Conservation (phyloP, 306 rosid species). For the Senna siamea region DNA sequence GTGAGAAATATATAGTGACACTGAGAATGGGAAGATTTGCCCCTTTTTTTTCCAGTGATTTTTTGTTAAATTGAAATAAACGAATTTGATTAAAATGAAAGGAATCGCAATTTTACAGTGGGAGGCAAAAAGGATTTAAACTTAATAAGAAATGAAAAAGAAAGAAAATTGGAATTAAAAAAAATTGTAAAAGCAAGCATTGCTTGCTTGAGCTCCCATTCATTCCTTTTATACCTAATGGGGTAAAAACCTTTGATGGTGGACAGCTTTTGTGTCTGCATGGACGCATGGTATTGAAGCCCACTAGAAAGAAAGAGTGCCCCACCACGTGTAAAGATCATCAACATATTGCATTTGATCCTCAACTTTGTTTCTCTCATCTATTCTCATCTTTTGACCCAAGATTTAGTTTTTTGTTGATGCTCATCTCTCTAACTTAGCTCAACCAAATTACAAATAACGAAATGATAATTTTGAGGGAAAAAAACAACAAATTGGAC, state of each 20-base stretch:
- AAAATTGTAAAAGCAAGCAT: neutral
- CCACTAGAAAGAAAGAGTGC: neutral
- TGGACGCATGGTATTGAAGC: constrained; percentile 27
- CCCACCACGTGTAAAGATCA: neutral
- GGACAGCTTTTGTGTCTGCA: constrained; percentile 10
- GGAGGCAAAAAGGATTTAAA: neutral
- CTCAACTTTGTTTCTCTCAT: neutral
- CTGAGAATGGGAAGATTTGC: constrained; percentile 56
- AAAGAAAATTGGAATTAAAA: neutral
- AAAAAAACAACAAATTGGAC: too few relatives aligned
- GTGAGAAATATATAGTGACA: constrained; percentile 69
- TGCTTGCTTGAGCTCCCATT: constrained; percentile 25
- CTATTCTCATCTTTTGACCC: neutral
- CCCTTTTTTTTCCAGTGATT: constrained; percentile 18
- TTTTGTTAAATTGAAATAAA: neutral
- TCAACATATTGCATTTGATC: neutral
- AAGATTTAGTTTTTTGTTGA: too few relatives aligned
- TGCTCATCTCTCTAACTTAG: too few relatives aligned
- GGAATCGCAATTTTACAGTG: neutral
- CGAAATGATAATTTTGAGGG: too few relatives aligned
- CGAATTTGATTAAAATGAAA: constrained; percentile 19
- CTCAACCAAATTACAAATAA: too few relatives aligned
- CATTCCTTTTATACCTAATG: constrained; percentile 32
- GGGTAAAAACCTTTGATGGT: constrained; percentile 15
- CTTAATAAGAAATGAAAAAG: neutral